phyloP scores from a whole-genome alignment of 768 basidiomycete species.

The Leccinellum rugosiceps region DNA sequence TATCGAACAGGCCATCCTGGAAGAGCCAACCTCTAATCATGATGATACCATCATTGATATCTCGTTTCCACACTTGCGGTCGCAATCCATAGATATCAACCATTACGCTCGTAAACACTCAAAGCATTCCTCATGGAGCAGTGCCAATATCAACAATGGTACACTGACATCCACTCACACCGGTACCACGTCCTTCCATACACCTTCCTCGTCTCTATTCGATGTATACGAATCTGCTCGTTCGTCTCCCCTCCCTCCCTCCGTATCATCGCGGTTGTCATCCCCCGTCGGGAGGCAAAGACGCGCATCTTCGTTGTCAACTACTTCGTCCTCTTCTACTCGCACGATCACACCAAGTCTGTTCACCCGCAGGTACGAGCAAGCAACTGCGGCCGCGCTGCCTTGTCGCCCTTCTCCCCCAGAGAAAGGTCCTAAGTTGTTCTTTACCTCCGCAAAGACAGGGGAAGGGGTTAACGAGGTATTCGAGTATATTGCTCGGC shows the following conservation, averaged over 20 bases:
- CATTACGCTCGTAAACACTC: slow-evolving; percentile 29
- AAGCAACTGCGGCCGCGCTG: slow-evolving; percentile 9
- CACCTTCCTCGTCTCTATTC: slow-evolving; percentile 74
- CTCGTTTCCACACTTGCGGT: slow-evolving; percentile 19
- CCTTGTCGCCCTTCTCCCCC: slow-evolving; percentile 24
- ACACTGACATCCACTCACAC: slow-evolving; percentile 60
- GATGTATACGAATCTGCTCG: slow-evolving; percentile 60
- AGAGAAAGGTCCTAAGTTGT: slow-evolving; percentile 59
- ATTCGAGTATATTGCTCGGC: slow-evolving; percentile 70
- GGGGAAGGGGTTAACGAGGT: slow-evolving; percentile 68
- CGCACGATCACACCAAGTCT: slow-evolving; percentile 60
- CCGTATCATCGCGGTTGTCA: slow-evolving; percentile 27
- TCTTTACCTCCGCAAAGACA: slow-evolving; percentile 78
- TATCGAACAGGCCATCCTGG: slow-evolving; percentile 10
- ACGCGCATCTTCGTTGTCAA: slow-evolving; percentile 39
- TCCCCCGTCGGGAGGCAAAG: slow-evolving; percentile 27
- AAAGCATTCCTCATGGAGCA: slow-evolving; percentile 46
- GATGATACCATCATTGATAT: slow-evolving; percentile 13
- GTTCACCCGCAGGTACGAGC: slow-evolving; percentile 37
- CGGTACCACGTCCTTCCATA: slow-evolving; percentile 65
- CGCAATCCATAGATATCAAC: slow-evolving; percentile 24
- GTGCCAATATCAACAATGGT: slow-evolving; percentile 40
- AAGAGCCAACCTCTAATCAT: slow-evolving; percentile 9
- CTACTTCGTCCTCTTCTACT: slow-evolving; percentile 35
- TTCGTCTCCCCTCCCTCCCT: slow-evolving; percentile 50